phyloP scores from a whole-genome alignment of 2,329 filamentous ascomycete species.

The Nothophoma quercina region DNA sequence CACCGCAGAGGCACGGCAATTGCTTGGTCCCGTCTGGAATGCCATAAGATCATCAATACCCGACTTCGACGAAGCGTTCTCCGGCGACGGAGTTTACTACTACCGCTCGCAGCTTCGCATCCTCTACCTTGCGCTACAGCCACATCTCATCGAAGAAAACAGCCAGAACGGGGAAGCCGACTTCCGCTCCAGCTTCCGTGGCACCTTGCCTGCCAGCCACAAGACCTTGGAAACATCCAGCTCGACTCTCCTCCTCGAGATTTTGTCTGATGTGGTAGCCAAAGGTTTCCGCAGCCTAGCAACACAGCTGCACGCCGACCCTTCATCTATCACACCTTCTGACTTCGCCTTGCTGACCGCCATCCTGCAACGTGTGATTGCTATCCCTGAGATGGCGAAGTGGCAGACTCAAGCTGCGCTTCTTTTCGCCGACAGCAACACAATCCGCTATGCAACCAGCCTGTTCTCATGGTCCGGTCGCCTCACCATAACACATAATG shows the following conservation, averaged over 20 bases:
- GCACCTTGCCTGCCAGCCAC: constrained; percentile 48
- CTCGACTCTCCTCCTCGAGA: constrained; percentile 68
- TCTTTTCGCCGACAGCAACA: constrained; percentile 67
- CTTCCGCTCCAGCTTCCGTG: constrained; percentile 47
- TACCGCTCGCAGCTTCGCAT: constrained; percentile 85
- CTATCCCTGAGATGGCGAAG: constrained; percentile 75
- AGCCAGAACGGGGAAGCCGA: constrained; percentile 28
- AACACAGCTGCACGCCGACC: constrained; percentile 79
- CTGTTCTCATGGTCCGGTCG: constrained; percentile 95
- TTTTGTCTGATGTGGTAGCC: constrained; percentile 80
- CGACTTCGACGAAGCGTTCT: constrained; percentile 67
- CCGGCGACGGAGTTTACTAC: constrained; percentile 68
- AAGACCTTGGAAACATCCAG: constrained; percentile 49
- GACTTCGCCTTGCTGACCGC: constrained; percentile 89
- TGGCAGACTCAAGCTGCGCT: constrained; percentile 61
- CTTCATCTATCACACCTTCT: constrained; percentile 70
- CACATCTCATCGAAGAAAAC: constrained; percentile 58
- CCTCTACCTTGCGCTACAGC: constrained; percentile 81
- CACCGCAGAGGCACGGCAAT: constrained; percentile 59
- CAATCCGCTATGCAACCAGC: constrained; percentile 80
- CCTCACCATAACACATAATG: constrained; percentile 64
- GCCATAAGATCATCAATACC: constrained; percentile 62
- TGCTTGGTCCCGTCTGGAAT: constrained; percentile 68
- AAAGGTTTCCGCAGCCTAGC: constrained; percentile 84
- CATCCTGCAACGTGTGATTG: constrained; percentile 83